Evolutionary conservation across 139 green algal genomes (phyloP), one percentile per base, ranked within the genome.

Genomic region (Chlamydomonas schloesseri): DNA sequence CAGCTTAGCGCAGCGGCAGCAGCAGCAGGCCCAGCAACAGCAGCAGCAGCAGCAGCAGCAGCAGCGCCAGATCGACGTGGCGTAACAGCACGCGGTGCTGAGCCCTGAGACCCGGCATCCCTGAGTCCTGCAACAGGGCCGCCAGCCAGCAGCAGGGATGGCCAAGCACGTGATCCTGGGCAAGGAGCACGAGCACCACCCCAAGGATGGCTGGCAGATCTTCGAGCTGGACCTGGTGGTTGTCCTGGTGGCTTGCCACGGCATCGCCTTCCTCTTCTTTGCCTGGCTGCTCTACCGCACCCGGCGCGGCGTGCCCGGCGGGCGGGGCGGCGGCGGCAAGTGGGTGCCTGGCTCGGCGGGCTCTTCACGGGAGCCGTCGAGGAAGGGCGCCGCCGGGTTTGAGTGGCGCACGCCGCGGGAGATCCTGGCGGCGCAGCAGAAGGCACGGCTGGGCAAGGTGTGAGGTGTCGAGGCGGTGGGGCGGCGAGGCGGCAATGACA

Each of bases 101-200:
- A n/a, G n/a, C n/a, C n/a, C n/a, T n/a, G n/a, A n/a, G n/a, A n/a
- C n/a, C n/a, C n/a, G n/a, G n/a, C n/a, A n/a, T n/a, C n/a, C n/a
- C n/a, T n/a, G n/a, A n/a, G n/a, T n/a, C n/a, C n/a, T n/a, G n/a
- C n/a, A n/a, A n/a, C n/a, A n/a, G n/a, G n/a, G n/a, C n/a, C n/a
- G n/a, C n/a, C n/a, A n/a, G n/a, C n/a, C n/a, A n/a, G n/a, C n/a
- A n/a, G n/a, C n/a, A n/a, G 33, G 0, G 36, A 71, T 71, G 71
- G 31, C 71, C 34, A 75, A 76, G 83, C 83, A 88, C 42, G 84
- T 89, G 4, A 67, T 89, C 26, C 77, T 89, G 37, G 73, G 73
- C 33, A 68, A 55, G 21, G 84, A 89, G 74, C 84, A 89, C 69
- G 84, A 78, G 53, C 74, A 81, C 37, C 84, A 81, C n/a, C 84